phyloP scores from a whole-genome alignment of 78 protist species.

The Dictyostelium intermedium region DNA sequence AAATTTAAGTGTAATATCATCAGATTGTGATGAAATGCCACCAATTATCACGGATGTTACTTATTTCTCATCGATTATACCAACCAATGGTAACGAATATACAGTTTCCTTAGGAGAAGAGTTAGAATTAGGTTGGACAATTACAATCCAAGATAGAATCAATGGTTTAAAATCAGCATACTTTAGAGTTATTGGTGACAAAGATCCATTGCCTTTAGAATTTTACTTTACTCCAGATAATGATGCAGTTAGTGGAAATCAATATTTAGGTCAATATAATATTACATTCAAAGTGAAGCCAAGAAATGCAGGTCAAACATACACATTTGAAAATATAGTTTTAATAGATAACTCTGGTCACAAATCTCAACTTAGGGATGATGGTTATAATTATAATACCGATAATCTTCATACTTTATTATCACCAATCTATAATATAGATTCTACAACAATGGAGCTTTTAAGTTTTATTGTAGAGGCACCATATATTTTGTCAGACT shows the following conservation, averaged over 20 bases:
- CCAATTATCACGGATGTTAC: not conserved
- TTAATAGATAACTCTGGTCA: not conserved
- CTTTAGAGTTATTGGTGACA: not conserved
- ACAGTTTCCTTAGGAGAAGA: not conserved
- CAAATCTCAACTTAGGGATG: not conserved
- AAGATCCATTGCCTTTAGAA: not conserved
- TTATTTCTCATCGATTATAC: not conserved
- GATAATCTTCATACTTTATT: not conserved
- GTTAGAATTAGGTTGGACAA: not conserved
- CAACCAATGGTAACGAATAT: not conserved
- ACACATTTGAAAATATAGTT: not conserved
- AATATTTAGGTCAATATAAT: not conserved
- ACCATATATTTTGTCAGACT: not conserved
- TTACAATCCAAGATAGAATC: not conserved
- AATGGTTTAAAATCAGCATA: not conserved
- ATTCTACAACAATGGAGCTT: not conserved
- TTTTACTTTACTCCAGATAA: not conserved
- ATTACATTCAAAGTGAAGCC: not conserved
- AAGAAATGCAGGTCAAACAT: not conserved
- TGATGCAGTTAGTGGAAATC: not conserved
- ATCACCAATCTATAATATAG: not conserved
- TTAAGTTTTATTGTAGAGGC: not conserved
- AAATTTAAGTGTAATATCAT: not conserved
- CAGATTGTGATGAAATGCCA: slow-evolving; percentile 1
- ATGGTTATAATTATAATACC: not conserved